phyloP scores from a whole-genome alignment of 164 flowering plant species.

The Kingdonia uniflora region DNA sequence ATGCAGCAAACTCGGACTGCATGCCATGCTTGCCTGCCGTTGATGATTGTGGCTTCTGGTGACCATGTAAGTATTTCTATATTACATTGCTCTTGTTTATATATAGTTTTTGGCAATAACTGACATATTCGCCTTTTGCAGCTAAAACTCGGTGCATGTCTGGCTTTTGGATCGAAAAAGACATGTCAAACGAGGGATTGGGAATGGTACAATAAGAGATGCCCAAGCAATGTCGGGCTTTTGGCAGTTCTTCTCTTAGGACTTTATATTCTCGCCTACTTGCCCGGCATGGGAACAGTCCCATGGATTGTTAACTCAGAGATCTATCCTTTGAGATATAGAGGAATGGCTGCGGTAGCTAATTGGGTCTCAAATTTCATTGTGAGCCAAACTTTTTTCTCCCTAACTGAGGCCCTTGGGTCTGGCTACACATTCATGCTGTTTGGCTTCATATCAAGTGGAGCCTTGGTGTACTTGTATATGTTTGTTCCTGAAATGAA shows the following conservation, averaged over 20 bases:
- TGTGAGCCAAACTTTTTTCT: constrained; percentile 43
- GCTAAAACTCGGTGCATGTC: constrained; percentile 47
- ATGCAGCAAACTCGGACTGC: constrained; percentile 34
- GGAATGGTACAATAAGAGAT: constrained; percentile 51
- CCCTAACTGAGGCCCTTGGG: constrained; percentile 43
- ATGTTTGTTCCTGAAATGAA: constrained; percentile 58
- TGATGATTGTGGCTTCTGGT: constrained; percentile 40
- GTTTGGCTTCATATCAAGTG: constrained; percentile 35
- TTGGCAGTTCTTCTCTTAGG: constrained; percentile 45
- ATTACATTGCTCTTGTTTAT: neutral
- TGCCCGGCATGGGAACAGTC: constrained; percentile 70
- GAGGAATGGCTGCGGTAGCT: constrained; percentile 58
- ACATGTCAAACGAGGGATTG: constrained; percentile 25
- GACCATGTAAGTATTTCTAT: constrained; percentile 25
- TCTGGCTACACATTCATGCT: constrained; percentile 43
- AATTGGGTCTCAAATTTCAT: constrained; percentile 55
- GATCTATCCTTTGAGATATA: constrained; percentile 51
- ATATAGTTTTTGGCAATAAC: neutral
- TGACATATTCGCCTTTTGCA: constrained; percentile 11
- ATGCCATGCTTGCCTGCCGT: constrained; percentile 49
- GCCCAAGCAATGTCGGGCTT: constrained; percentile 54
- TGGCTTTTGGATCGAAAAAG: constrained; percentile 25
- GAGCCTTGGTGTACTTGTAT: constrained; percentile 35
- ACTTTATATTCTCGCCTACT: constrained; percentile 50
- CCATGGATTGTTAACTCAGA: constrained; percentile 79